These are phyloP conservation scores for Delonix regia DNA, from an alignment of 306 rosid species.

Conservation along the genomic window DNA sequence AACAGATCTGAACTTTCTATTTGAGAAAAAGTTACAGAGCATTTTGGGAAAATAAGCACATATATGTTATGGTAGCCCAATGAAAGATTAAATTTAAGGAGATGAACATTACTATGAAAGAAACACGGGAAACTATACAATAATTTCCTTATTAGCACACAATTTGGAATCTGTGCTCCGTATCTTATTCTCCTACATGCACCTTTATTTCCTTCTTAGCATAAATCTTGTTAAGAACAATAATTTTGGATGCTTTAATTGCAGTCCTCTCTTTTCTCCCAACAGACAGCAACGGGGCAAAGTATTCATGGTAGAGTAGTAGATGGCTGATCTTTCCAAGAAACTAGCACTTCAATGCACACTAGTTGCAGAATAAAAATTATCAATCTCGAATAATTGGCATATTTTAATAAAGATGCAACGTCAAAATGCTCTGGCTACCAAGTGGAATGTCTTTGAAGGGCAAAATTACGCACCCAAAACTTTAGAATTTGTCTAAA, in stretches of 20 bases:
- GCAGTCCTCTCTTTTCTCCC: not conserved
- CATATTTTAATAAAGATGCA: conserved; percentile 13
- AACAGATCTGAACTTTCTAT: conserved; percentile 18
- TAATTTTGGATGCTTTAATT: not conserved
- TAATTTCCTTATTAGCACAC: not conserved
- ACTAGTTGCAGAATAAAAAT: not conserved
- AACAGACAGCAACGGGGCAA: not conserved
- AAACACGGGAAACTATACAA: not conserved
- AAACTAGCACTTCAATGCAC: not conserved
- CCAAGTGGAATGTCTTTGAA: not conserved
- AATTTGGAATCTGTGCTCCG: not conserved
- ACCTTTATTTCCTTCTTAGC: not conserved
- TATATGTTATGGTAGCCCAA: not conserved
- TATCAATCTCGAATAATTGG: not conserved
- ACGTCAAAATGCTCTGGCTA: conserved; percentile 1
- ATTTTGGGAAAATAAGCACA: not conserved
- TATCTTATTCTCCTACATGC: not conserved
- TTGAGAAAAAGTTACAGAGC: not conserved
- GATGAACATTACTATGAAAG: not conserved
- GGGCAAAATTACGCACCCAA: not conserved
- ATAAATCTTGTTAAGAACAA: not conserved
- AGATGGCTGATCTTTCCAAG: not conserved
- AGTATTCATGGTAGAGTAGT: not conserved
- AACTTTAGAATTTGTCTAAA: not conserved
- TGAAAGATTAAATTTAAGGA: not conserved